Evolutionary conservation across 73 alveolate genomes (phyloP).

Genomic region (Urostyla sp.): DNA sequence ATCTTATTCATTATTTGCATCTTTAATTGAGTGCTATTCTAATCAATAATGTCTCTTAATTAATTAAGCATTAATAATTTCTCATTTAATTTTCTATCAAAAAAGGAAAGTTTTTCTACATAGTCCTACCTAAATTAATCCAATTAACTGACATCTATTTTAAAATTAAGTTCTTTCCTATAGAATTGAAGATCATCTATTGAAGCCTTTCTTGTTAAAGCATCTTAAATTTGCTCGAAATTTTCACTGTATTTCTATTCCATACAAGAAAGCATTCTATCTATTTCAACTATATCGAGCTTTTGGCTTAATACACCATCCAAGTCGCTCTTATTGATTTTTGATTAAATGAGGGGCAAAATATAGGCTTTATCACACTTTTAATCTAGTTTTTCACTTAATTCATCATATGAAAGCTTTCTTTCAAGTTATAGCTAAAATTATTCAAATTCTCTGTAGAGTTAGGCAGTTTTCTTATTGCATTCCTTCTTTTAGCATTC

Average conservation of each 20-base stretch:
- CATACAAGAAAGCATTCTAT: neutral
- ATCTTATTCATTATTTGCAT: neutral
- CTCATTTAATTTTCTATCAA: constrained; percentile 28
- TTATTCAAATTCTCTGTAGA: constrained; percentile 31
- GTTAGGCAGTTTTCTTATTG: constrained; percentile 1
- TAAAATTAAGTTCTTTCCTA: constrained; percentile 7
- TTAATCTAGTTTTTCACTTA: constrained; percentile 10
- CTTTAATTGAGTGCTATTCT: neutral
- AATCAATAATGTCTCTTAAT: neutral
- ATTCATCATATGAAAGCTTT: constrained; percentile 18
- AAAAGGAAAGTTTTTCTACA: constrained; percentile 10
- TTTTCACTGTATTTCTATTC: neutral
- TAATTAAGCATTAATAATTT: neutral
- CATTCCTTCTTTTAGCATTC: constrained; percentile 14
- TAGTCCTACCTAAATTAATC: constrained; percentile 33
- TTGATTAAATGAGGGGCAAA: constrained; percentile 14
- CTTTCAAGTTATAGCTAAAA: neutral
- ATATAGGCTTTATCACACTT: constrained; percentile 32
- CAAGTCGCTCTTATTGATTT: constrained; percentile 23
- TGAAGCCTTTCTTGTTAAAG: neutral
- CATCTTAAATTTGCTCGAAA: neutral
- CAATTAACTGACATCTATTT: constrained; percentile 10
- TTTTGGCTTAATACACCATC: neutral
- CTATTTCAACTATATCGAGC: neutral
- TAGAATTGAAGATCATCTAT: constrained; percentile 30